Conservation (phyloP, 2,329 filamentous ascomycete genomes). For the Sporothrix inflata region DNA sequence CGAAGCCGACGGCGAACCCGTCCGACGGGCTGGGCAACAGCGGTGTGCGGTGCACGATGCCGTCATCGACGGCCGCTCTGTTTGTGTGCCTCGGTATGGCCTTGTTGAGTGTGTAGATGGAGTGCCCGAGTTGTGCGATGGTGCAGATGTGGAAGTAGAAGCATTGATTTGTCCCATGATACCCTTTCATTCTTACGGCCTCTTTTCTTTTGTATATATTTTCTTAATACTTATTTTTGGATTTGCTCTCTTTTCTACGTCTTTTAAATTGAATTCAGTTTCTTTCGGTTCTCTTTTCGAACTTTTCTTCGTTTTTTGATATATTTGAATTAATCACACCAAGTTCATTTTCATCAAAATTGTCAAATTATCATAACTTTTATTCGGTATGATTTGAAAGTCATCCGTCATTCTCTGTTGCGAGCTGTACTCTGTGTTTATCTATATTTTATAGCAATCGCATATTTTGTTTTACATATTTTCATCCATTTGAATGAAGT, state of each 20-base stretch:
- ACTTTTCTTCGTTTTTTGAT: neutral
- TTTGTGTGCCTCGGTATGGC: neutral
- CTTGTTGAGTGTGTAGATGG: neutral
- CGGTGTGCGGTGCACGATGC: conserved; percentile 31
- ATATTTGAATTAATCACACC: too few relatives aligned
- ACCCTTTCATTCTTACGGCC: conserved; percentile 2
- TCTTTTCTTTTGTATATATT: neutral
- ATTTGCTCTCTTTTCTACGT: too few relatives aligned
- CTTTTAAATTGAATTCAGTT: too few relatives aligned
- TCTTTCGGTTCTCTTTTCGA: neutral
- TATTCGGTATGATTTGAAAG: too few relatives aligned
- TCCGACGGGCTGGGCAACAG: conserved; percentile 38
- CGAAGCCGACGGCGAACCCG: conserved; percentile 38
- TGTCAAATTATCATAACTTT: too few relatives aligned
- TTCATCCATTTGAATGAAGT: too few relatives aligned
- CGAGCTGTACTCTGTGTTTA: too few relatives aligned
- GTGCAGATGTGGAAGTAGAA: neutral
- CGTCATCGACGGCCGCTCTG: neutral
- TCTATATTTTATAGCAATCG: too few relatives aligned
- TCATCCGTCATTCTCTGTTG: too few relatives aligned
- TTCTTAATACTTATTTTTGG: neutral
- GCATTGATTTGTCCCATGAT: neutral
- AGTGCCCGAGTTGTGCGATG: too few relatives aligned
- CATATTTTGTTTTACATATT: too few relatives aligned
- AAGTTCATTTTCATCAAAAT: too few relatives aligned